Evolutionary conservation across 257 asterid genomes (phyloP), one percentile per base, ranked within the genome.

Genomic region (Capsicum rhomboideum): DNA sequence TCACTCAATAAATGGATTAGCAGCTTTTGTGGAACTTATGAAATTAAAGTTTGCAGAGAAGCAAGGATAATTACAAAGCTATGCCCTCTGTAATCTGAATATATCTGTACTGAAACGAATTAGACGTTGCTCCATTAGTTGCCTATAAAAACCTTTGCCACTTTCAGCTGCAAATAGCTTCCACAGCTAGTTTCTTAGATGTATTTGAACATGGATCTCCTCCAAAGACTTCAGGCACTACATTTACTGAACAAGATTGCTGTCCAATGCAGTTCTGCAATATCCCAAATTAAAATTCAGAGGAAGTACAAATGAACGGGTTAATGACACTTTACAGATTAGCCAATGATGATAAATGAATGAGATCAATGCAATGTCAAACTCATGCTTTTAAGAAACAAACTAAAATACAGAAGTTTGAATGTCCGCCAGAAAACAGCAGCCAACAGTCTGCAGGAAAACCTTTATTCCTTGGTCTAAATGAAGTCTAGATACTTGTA

Each of bases 171-270:
- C 87, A 85, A 52, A 29, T 61, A 29, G 84, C 79, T 49, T 81
- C 83, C 56, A 71, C 85, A 16, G 69, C 54, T 42, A 77, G 86
- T 63, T 79, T 46, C 79, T 83, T 83, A 80, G 29, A 75, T 13
- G 44, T 58, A 40, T 77, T 75, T 55, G 55, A 78, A 77, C 83
- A 83, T 18, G 86, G 86, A 77, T 77, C 86, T 20, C 44, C 64
- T 59, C 67, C 78, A 28, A 83, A 83, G 69, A 74, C 26, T 23
- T 34, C 28, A 46, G 81, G 81, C 23, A 71, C 26, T 58, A 59
- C 58, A 37, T 69, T 56, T 34, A 83, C 67, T 40, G 61, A 26
- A 46, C 83, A 83, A 53, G 83, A 49, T 75, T 83, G 83, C 55
- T 40, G 53, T 69, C 78, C 83, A 10, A 77, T 61, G 64, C 78